Base-by-base conservation (phyloP, 345 rosid species). In the Gossypium anomalum region DNA sequence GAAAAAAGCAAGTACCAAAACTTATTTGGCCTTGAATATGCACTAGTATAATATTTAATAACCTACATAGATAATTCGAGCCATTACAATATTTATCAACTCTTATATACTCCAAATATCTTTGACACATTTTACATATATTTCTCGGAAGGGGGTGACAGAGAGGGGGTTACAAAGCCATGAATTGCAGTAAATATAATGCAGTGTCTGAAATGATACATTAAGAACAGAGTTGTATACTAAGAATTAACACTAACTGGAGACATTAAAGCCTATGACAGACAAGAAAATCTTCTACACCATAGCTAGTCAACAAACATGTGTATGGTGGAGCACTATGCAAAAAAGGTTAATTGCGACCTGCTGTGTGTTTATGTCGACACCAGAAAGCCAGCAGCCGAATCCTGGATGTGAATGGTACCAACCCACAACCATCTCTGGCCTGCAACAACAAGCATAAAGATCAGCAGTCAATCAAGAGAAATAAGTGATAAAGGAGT, bases 401-500 rank as follows among this genome's bases (percentile, higher is more conserved):
- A 95, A 95, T 81, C 99, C 99, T 79, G 98, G 99, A 86, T 95
- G 99, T 0, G 99, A 93, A 78, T 95, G 99, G 85, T 93, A 95
- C 99, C 99, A 95, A 3, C 98, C 99, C 43, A 95, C 99, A 66
- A 95, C 99, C 99, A 95, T 95, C 80, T 95, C 98, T 67, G 98
- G 98, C 80, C 99, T 93, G 89, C 79, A 81, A 76, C 9, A 77
- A 56, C 61, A 83, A 66, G 29, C 1, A 71, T 67, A 78, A 2
- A 22, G 44, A 71, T 77, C 48, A 79, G 61, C 62, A 25, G 43
- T 15, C 22, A 20, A 38, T 6, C 23, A 43, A 72, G 25, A 70
- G 9, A 15, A 20, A 68, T 19, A 55, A n/a, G 19, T 23, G 17
- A 68, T 64, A 49, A 17, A 8, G 13, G 9, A 8, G 19, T 15